A percentile compares a stretch with the other conserved stretches of the same genome.
Conservation (phyloP, 495 filamentous ascomycete genomes). For the Friedmanniomyces simplex region DNA sequence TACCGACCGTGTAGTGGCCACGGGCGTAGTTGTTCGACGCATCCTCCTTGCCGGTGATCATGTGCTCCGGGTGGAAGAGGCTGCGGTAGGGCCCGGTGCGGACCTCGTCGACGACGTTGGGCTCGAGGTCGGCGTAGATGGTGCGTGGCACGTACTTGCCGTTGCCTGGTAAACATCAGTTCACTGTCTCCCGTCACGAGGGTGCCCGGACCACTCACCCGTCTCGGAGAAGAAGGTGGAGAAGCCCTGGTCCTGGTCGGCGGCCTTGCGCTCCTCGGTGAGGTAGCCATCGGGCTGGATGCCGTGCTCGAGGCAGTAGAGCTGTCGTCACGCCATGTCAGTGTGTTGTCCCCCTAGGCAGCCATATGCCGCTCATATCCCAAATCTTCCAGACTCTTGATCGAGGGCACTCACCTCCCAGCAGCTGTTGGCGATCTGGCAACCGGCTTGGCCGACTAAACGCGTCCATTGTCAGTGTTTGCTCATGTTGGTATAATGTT, state of each 20-base stretch:
- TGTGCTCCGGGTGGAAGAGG: constrained; percentile 96
- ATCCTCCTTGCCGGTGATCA: constrained; percentile 99
- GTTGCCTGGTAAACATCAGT: constrained; percentile 50
- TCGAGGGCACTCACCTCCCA: constrained; percentile 74
- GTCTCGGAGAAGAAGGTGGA: constrained; percentile 99
- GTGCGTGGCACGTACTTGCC: constrained; percentile 98
- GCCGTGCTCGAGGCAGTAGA: constrained; percentile 99
- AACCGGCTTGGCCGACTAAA: constrained; percentile 98
- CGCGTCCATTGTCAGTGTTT: constrained; percentile 29
- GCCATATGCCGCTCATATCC: constrained; percentile 3
- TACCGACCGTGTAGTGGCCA: constrained; percentile 97
- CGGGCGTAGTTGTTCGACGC: constrained; percentile 99
- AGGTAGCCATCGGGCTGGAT: constrained; percentile 99
- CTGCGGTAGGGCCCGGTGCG: constrained; percentile 91
- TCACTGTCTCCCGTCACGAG: not conserved
- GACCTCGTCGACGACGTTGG: constrained; percentile 99
- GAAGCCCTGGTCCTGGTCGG: constrained; percentile 92
- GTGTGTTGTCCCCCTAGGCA: constrained; percentile 5
- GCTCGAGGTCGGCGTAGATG: constrained; percentile 99
- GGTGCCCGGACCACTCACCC: constrained; percentile 46
- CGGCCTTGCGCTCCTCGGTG: constrained; percentile 91
- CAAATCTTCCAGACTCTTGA: not conserved
- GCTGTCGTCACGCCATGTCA: constrained; percentile 41
- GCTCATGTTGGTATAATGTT: not conserved
- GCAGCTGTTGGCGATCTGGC: constrained; percentile 99